Evolutionary conservation across 1,139 yeast species (phyloP).

Genomic region (Nakaseomyces kungkrabaensis): DNA sequence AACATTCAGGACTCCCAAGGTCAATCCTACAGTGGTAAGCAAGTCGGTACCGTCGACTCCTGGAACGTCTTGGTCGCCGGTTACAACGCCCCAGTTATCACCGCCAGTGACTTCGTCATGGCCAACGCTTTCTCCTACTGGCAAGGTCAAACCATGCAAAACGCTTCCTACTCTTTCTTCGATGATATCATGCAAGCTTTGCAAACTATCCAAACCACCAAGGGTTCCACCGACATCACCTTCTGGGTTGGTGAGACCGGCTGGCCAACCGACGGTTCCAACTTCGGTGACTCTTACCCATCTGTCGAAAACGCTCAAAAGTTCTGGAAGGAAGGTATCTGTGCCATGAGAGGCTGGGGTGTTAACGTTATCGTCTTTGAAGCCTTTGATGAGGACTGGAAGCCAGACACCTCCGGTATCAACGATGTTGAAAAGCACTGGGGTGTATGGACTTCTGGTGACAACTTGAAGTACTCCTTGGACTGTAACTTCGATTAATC

Average conservation of each 20-base stretch:
- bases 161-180: constrained; percentile 81
- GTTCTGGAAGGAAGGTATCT: constrained; percentile 81
- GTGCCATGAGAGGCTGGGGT: constrained; percentile 94
- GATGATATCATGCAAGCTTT: constrained; percentile 96
- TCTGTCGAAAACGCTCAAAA: constrained; percentile 59
- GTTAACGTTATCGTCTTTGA: constrained; percentile 84
- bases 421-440: constrained; percentile 82
- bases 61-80: constrained; percentile 90
- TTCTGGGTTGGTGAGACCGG: constrained; percentile 99
- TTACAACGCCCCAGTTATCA: constrained; percentile 54
- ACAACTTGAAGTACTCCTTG: constrained; percentile 49
- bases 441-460: constrained; percentile 69
- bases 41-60: constrained; percentile 90
- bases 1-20: constrained; percentile 72
- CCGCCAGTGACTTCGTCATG: constrained; percentile 73
- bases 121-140: constrained; percentile 97
- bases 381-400: constrained; percentile 94
- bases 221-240: constrained; percentile 73
- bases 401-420: constrained; percentile 80
- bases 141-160: constrained; percentile 85
- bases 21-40: constrained; percentile 55
- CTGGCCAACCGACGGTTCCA: constrained; percentile 88
- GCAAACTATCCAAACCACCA: constrained; percentile 71
- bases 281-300: constrained; percentile 56
- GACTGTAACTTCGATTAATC: constrained; percentile 39